A percentile compares a stretch with the other conserved stretches of the same genome.
These are phyloP conservation scores for Suhomyces bokatorum DNA, from an alignment of 1,139 yeast genomes.

Conservation along the genomic window DNA sequence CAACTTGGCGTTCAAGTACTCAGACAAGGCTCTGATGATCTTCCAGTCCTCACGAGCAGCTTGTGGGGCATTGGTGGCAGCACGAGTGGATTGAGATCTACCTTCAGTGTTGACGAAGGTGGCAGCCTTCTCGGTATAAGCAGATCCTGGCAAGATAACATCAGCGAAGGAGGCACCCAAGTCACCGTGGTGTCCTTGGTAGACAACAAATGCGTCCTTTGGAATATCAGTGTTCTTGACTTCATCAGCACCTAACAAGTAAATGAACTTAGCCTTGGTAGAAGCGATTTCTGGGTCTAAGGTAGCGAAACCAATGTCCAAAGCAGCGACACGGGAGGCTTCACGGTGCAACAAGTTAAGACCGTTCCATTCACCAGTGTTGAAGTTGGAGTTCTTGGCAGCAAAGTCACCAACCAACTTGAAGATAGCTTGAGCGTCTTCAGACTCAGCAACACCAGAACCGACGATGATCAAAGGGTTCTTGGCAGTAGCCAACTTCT, in stretches of 20 bases:
- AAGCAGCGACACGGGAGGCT: constrained; percentile 84
- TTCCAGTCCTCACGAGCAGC: constrained; percentile 94
- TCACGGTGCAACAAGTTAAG: constrained; percentile 80
- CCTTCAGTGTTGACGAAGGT: constrained; percentile 94
- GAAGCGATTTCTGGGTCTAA: constrained; percentile 48
- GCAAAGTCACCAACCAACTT: constrained; percentile 66
- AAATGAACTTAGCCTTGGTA: constrained; percentile 71
- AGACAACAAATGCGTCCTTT: constrained; percentile 81
- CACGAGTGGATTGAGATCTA: constrained; percentile 81
- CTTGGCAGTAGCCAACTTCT: constrained; percentile 65
- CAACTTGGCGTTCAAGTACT: constrained; percentile 67
- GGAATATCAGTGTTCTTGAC: constrained; percentile 69
- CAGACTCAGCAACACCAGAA: constrained; percentile 72
- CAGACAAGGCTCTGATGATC: constrained; percentile 80
- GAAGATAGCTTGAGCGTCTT: constrained; percentile 65
- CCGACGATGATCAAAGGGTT: constrained; percentile 82
- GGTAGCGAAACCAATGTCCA: constrained; percentile 77
- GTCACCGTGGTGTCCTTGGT: constrained; percentile 94
- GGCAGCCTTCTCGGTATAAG: constrained; percentile 85
- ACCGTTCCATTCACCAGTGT: constrained; percentile 80
- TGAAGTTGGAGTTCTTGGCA: constrained; percentile 57
- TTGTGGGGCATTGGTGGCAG: constrained; percentile 90
- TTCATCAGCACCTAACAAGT: constrained; percentile 86
- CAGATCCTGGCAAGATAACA: constrained; percentile 83
- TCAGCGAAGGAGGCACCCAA: constrained; percentile 87